Base-by-base conservation (phyloP, 768 basidiomycete species). In the Pulveroboletus frians region DNA sequence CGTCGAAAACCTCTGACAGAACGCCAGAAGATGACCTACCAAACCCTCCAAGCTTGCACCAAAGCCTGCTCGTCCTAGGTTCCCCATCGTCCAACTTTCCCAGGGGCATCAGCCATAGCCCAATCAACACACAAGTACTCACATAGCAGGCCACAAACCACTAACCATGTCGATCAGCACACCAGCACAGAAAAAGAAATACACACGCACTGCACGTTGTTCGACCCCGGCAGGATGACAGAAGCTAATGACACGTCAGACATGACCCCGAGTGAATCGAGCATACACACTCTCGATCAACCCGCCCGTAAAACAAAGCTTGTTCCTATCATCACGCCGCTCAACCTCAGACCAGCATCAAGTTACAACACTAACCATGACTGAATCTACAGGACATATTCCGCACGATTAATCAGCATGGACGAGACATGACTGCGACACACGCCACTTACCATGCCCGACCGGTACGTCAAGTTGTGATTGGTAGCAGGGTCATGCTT, bases 291-390 rank as follows among this genome's bases (percentile, higher is more conserved):
- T 61, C 68, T 81, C 86, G 44, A 88, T 75, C 43, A 87, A 66
- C 36, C 89, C 89, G 6, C 85, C 85, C 9, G 86, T 88, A 63
- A 91, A 90, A 65, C 87, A 91, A 55, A 93, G 81, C 68, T 83
- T 82, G 64, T 83, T 84, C 77, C 71, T 70, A 5, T 35, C 39
- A 21, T 38, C 26, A 46, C 38, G 37, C 4, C 15, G 18, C 32
- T 59, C 49, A 56, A 17, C 13, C 35, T 18, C 51, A 26, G 18
- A 43, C 13, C 26, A 32, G 2, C 5, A 2, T 14, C 34, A 0
- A 26, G 27, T 18, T 15, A 42, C 15, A 15, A 31, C 18, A 49
- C 56, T 38, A 15, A 65, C 67, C 67, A 67, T 17, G 65, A 54
- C 50, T 67, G 66, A 43, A 67, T 48, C 66, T 67, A 47, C 9